Base-by-base conservation (phyloP, 2,329 filamentous ascomycete genomes). In the Epichloe amarillans region DNA sequence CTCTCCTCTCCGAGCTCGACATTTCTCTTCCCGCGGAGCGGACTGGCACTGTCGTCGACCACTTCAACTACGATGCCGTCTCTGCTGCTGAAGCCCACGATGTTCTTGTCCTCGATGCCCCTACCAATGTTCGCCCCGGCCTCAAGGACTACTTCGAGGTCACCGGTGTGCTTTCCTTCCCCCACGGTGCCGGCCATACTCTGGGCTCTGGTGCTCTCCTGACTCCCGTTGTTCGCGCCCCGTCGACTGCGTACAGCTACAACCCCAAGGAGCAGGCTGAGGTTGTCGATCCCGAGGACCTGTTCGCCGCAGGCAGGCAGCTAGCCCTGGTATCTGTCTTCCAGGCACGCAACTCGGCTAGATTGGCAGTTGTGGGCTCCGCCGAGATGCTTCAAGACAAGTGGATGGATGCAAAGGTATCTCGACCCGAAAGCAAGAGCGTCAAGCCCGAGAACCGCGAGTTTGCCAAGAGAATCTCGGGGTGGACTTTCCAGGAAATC, bases 401-500 rank as follows among this genome's bases (percentile, higher is more conserved):
- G 67, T 97, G 91, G 88, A 89, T 96, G 62, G 83, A 84, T 51
- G 86, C 85, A 50, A 82, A 82, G 64, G 88, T 94, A 46, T 77
- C 84, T 68, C 81, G 80, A 62, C 70, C 66, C 30, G 70, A 66
- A 21, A 71, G 69, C 52, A 64, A 76, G 54, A 71, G 75, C 48
- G 72, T 76, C 42, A 77, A 79, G 65, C 84, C 87, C 12, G 78
- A 77, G 58, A 98, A 98, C 72, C 79, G 82, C 60, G 86, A 86
- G 50, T 97, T 98, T 62, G 86, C 86, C 19, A 84, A 85, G 69
- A 82, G 85, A 61, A 68, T 98, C 51, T 83, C 86, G n/a, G 85
- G 80, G n/a, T 98, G 93, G 93, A 82, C 90, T 0, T 98, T 98
- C 75, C 83, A 95, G 70, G 93, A 98, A 73, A 79, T 84, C 50